Evolutionary conservation across 257 asterid species (phyloP).

Genomic region (Mentha longifolia): DNA sequence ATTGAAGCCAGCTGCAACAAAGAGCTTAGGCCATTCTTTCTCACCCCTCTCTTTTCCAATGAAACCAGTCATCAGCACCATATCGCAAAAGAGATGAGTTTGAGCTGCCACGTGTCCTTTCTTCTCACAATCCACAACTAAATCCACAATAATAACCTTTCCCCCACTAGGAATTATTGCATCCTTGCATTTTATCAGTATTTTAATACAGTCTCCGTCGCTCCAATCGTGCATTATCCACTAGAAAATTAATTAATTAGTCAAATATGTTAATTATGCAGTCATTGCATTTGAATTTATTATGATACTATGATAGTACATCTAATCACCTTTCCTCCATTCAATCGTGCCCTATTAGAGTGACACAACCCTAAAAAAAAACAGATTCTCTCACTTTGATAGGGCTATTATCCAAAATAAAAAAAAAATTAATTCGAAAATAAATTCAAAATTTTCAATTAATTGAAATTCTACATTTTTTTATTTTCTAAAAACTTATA

Average conservation of each 20-base stretch:
- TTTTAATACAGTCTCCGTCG: background rate
- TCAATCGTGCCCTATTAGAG: no score
- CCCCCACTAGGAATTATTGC: background rate
- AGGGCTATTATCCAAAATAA: no score
- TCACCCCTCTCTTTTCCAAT: background rate
- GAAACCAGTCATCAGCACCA: background rate
- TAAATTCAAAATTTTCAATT: no score
- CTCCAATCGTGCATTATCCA: background rate
- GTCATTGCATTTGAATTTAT: no score
- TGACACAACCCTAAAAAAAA: no score
- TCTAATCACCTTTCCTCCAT: no score
- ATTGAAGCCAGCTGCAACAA: background rate
- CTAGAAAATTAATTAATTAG: no score
- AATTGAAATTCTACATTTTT: no score
- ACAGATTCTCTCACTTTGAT: no score
- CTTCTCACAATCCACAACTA: background rate
- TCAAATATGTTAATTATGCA: background rate
- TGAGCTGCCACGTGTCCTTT: background rate
- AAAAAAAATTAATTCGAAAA: no score
- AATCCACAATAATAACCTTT: slow-evolving; percentile 2
- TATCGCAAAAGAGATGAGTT: background rate
- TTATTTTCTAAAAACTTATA: no score
- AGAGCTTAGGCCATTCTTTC: background rate
- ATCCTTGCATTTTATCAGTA: background rate
- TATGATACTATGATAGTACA: no score